phyloP scores from a whole-genome alignment of 2,329 filamentous ascomycete genomes.

The Stachybotrys chlorohalonatus region DNA sequence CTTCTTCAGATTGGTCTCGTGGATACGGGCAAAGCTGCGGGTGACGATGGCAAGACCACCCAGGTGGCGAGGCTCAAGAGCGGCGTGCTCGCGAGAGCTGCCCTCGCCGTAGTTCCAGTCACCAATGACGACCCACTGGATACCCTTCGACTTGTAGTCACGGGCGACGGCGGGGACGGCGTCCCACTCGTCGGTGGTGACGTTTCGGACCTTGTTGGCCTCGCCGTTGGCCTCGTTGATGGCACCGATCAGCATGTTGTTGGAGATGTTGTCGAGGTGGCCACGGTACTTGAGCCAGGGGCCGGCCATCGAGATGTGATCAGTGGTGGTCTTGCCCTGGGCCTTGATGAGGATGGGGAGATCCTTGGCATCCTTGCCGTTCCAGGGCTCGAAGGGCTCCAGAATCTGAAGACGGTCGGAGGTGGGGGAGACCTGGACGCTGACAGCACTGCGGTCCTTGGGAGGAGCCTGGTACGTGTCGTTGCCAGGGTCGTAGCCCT shows the following conservation, averaged over 20 bases:
- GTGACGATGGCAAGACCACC: constrained; percentile 96
- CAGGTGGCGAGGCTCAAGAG: constrained; percentile 93
- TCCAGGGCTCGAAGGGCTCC: constrained; percentile 76
- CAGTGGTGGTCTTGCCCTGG: constrained; percentile 95
- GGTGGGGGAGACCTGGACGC: constrained; percentile 74
- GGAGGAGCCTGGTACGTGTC: constrained; percentile 97
- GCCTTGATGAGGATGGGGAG: constrained; percentile 96
- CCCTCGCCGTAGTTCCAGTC: constrained; percentile 99
- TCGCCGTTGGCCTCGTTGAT: constrained; percentile 93
- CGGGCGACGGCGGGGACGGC: constrained; percentile 89
- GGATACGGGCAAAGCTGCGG: constrained; percentile 94
- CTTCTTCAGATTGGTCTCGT: constrained; percentile 99
- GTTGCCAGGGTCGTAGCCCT: constrained; percentile 82
- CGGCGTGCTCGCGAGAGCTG: constrained; percentile 94
- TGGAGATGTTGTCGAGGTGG: constrained; percentile 98
- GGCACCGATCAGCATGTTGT: constrained; percentile 99
- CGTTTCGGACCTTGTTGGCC: constrained; percentile 96
- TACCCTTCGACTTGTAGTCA: constrained; percentile 96
- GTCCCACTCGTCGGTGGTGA: constrained; percentile 72
- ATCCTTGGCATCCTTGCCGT: constrained; percentile 79
- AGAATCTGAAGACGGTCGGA: constrained; percentile 95
- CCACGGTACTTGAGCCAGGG: constrained; percentile 99
- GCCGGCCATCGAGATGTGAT: constrained; percentile 94
- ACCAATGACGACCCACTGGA: constrained; percentile 95
- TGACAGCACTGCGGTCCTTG: constrained; percentile 60